Conservation (phyloP, 495 filamentous ascomycete species). For the Sabuloglossum arenarium region DNA sequence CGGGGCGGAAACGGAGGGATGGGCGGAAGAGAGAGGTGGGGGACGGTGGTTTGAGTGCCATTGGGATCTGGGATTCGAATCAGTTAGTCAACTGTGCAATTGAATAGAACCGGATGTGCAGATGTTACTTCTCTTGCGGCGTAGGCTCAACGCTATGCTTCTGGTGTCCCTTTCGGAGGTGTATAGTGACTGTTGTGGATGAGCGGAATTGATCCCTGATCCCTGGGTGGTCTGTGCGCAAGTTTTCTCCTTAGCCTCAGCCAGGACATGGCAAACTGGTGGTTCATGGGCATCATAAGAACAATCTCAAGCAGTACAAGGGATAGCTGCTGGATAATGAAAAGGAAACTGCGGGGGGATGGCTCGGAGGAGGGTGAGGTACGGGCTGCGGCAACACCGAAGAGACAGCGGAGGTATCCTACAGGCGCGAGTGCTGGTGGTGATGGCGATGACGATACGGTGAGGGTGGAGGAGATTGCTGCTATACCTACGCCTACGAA, state of each 20-base stretch:
- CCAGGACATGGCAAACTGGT: no score
- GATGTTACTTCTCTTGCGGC: background rate
- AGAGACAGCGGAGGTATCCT: background rate
- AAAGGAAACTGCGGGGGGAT: background rate
- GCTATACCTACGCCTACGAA: constrained; percentile 2
- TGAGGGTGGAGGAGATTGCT: background rate
- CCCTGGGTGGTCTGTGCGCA: no score
- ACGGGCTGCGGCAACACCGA: background rate
- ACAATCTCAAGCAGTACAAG: no score
- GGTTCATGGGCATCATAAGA: no score
- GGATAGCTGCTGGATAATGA: no score
- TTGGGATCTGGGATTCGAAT: background rate
- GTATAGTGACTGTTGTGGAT: background rate
- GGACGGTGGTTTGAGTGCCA: background rate
- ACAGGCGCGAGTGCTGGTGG: background rate
- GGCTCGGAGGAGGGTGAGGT: background rate
- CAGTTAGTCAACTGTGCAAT: background rate
- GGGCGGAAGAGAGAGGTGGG: background rate
- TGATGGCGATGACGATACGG: background rate
- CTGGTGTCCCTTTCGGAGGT: no score
- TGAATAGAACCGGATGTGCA: no score
- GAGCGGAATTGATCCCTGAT: no score
- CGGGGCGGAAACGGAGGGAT: background rate
- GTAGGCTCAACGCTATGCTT: no score
- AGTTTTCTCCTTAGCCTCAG: no score